Conservation (phyloP, 176 grass and related monocot genomes). For the Eleusine coracana region DNA sequence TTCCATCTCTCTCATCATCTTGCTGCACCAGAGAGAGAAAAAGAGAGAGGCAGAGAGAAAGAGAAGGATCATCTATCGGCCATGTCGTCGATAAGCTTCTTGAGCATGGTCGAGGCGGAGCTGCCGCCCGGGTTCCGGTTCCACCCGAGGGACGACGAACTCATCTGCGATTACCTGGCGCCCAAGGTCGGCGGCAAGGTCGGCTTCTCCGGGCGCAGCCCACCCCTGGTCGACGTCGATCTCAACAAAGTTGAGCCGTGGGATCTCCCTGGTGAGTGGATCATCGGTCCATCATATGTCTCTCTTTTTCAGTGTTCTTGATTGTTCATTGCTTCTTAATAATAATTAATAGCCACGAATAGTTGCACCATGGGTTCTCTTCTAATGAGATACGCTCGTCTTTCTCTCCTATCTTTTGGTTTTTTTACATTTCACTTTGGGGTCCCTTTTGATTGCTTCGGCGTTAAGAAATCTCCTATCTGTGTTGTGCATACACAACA, state of each 20-base stretch:
- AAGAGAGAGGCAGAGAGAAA: too few relatives aligned
- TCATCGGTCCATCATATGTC: not conserved
- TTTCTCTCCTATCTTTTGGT: not conserved
- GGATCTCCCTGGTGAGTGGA: conserved; percentile 82
- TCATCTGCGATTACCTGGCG: conserved; percentile 90
- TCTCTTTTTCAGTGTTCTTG: not conserved
- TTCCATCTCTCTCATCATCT: conserved; percentile 4
- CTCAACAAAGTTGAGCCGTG: conserved; percentile 97
- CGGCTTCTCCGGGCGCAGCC: conserved; percentile 42
- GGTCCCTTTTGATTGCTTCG: conserved; percentile 17
- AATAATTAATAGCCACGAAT: not conserved
- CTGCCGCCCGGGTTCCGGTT: conserved; percentile 93
- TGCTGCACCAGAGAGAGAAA: not conserved
- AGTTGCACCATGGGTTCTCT: not conserved
- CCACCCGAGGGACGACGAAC: conserved; percentile 91
- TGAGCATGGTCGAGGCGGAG: conserved; percentile 92
- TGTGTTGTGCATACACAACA: conserved; percentile 1
- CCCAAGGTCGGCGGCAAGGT: conserved; percentile 57
- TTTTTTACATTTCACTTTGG: not conserved
- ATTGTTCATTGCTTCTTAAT: not conserved
- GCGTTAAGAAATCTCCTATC: conserved; percentile 15
- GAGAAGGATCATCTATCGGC: not conserved
- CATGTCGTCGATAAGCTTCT: conserved; percentile 80
- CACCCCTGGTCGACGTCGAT: conserved; percentile 76
- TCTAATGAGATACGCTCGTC: too few relatives aligned